Conservation (phyloP, 139 green algal genomes). For the Chlamydomonas incerta region DNA sequence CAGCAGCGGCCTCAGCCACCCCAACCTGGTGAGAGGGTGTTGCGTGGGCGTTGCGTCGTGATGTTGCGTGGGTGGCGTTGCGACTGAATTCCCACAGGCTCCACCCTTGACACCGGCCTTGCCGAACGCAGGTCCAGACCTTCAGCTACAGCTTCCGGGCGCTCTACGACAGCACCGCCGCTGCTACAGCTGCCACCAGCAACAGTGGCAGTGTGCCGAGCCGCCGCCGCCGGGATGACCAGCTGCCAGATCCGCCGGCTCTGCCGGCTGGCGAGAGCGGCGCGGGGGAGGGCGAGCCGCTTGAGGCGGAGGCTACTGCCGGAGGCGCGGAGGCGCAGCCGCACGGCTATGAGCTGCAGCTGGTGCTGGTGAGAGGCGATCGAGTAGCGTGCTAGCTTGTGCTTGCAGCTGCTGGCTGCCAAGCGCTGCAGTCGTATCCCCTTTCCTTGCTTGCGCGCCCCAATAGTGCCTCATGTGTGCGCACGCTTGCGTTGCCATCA, state of each 20-base stretch:
- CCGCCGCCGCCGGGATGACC: background rate
- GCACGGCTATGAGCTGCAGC: constrained; percentile 35
- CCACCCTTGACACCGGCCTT: background rate
- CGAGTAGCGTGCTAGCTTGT: too few relatives aligned
- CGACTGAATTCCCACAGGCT: background rate
- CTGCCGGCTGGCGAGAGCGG: too few relatives aligned
- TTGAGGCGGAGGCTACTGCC: background rate
- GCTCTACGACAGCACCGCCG: background rate
- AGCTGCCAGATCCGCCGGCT: background rate
- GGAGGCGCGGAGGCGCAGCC: background rate
- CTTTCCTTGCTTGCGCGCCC: too few relatives aligned
- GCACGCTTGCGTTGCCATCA: background rate
- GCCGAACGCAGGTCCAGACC: background rate
- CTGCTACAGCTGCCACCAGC: background rate
- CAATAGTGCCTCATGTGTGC: too few relatives aligned
- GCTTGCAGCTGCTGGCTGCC: too few relatives aligned
- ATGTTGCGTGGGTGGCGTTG: background rate
- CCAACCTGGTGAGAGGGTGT: constrained; percentile 8
- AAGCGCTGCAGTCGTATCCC: too few relatives aligned
- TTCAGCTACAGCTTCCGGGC: constrained; percentile 34
- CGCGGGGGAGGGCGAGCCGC: too few relatives aligned
- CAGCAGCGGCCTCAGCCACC: constrained; percentile 3
- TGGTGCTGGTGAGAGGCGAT: constrained; percentile 4
- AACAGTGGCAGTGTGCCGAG: background rate
- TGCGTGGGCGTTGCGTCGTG: background rate